Base-by-base conservation (phyloP, 2,329 filamentous ascomycete genomes). In the Stemphylium beticola region DNA sequence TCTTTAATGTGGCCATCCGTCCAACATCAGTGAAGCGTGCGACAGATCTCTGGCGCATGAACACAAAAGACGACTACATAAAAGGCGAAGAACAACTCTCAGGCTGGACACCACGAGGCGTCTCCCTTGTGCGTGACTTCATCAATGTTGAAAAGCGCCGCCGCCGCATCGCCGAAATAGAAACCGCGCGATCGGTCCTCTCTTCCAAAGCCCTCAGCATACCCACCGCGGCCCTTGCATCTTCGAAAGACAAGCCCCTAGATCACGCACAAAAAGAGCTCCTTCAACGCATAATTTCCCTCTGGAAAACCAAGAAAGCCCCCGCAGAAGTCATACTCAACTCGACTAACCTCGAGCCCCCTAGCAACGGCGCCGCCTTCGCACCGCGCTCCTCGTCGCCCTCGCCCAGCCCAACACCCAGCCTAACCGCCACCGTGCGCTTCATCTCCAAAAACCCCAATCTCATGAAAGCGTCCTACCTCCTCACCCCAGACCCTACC, bases 31-130 rank as follows among this genome's bases (percentile, higher is more conserved):
- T 96, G 45, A 97, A 97, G 76, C 86, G 91, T 41, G 91, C 92
- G 0, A 92, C 92, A 3, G 95, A 99, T 72, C 81, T 99, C 11
- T 99, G 95, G 95, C 87, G 95, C 49, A 92, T 98, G 87, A 96
- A 92, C 74, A 98, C 93, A 14, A 88, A 91, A 55, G 90, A 96
- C 67, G 92, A 96, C 73, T 98, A 97, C 71, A 91, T 99, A 66
- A 97, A 96, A 74, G 95, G 95, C 50, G 93, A 99, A 76, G 95
- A 99, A 74, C 83, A 88, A 43, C 81, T 99, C 34, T 87, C 82
- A 2, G 87, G 87, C 52, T 99, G 95, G 95, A 87, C 88, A 7
- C 93, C 95, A 2, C 85, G 95, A 37, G 92, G 95, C 32, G 90
- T 98, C 2, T 96, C 92, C 0, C 79, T 99, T 0, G 88, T 99